Conservation (phyloP, 2,329 filamentous ascomycete genomes). For the Purpureocillium lavendulum region DNA sequence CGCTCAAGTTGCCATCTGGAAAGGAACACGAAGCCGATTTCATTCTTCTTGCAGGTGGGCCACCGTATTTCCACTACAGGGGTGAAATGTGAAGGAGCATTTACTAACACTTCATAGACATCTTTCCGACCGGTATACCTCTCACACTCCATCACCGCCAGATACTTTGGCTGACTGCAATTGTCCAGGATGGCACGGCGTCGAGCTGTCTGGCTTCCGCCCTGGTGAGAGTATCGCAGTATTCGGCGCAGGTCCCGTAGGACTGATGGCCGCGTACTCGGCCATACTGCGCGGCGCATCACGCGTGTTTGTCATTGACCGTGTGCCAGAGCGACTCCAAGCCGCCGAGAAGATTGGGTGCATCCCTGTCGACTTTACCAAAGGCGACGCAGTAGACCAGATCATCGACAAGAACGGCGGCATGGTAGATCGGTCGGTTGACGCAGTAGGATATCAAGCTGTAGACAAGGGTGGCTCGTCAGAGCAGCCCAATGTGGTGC, state of each 20-base stretch:
- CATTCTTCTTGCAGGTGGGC: constrained; percentile 32
- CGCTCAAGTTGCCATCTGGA: constrained; percentile 50
- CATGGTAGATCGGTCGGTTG: constrained; percentile 56
- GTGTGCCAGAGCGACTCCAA: constrained; percentile 49
- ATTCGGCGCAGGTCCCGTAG: constrained; percentile 57
- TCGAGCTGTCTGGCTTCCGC: constrained; percentile 49
- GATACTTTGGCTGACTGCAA: no score
- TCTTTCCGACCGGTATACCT: no score
- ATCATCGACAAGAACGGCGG: constrained; percentile 51
- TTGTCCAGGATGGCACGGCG: constrained; percentile 42
- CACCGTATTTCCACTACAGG: no score
- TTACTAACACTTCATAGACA: no score
- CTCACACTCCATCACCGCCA: no score
- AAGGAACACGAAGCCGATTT: constrained; percentile 55
- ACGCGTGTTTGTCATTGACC: constrained; percentile 54
- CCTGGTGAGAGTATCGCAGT: constrained; percentile 55
- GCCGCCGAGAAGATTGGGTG: constrained; percentile 54
- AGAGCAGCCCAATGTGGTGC: constrained; percentile 54
- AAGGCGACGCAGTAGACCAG: constrained; percentile 49
- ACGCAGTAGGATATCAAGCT: constrained; percentile 60
- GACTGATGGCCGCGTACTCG: constrained; percentile 58
- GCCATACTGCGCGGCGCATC: constrained; percentile 52
- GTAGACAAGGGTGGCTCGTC: constrained; percentile 44
- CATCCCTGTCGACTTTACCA: constrained; percentile 51
- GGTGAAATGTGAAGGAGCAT: no score